phyloP scores from a whole-genome alignment of 2,329 filamentous ascomycete genomes.

The Aspergillus sp. region DNA sequence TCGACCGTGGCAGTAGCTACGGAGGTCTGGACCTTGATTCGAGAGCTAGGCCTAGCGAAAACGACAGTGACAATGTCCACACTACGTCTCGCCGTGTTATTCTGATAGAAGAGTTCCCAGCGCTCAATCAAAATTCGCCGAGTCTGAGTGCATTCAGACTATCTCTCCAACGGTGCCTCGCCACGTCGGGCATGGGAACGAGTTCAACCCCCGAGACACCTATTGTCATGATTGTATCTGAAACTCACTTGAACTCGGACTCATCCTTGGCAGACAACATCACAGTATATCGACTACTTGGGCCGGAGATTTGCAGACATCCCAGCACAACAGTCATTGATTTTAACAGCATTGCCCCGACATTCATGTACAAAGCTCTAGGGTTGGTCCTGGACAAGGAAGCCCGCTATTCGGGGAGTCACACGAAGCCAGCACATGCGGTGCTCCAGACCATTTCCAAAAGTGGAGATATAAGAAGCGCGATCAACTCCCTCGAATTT shows the following conservation, averaged over 20 bases:
- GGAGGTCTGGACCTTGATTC: constrained; percentile 60
- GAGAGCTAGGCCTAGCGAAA: constrained; percentile 2
- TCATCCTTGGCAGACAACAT: constrained; percentile 80
- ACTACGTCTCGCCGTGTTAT: constrained; percentile 54
- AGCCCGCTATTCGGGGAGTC: constrained; percentile 71
- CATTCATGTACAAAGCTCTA: constrained; percentile 79
- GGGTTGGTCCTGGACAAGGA: constrained; percentile 82
- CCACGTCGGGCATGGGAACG: constrained; percentile 48
- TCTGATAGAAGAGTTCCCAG: constrained; percentile 78
- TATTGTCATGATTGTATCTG: constrained; percentile 85
- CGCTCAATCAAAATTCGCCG: constrained; percentile 64
- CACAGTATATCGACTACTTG: constrained; percentile 84
- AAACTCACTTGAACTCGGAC: constrained; percentile 81
- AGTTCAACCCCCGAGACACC: constrained; percentile 56
- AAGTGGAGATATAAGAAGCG: constrained; percentile 86
- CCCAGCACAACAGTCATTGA: constrained; percentile 77
- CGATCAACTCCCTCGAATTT: constrained; percentile 89
- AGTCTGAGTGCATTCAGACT: constrained; percentile 69
- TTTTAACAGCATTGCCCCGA: constrained; percentile 89
- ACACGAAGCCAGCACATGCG: constrained; percentile 70
- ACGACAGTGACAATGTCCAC: constrained; percentile 3
- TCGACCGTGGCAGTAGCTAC: constrained; percentile 77
- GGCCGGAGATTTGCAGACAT: constrained; percentile 80
- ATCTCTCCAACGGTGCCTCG: constrained; percentile 71
- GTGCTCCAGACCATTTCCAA: constrained; percentile 79